These are phyloP conservation scores for Vaccinium darrowii DNA, from an alignment of 148 eudicot genomes.

Conservation along the genomic window DNA sequence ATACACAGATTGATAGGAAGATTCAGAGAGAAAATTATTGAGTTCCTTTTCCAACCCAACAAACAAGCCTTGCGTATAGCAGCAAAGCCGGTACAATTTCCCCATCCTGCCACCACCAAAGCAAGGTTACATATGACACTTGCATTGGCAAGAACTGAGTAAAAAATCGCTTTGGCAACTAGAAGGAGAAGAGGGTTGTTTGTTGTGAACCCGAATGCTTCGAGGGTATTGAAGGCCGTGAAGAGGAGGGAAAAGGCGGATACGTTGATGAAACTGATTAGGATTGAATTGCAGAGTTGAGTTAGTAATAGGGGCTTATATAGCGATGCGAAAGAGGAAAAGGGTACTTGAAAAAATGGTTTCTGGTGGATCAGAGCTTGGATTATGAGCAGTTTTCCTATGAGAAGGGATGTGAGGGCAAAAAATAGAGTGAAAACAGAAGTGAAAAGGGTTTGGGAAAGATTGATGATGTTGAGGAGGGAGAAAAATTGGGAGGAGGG, in stretches of 20 bases:
- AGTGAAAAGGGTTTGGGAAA: conserved; percentile 14
- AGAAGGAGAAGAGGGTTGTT: conserved; percentile 11
- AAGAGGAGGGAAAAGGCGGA: background rate
- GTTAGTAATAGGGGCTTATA: conserved; percentile 17
- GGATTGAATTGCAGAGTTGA: conserved; percentile 21
- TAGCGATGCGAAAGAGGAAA: conserved; percentile 8
- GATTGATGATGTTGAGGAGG: conserved; percentile 6
- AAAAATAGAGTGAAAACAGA: conserved; percentile 7
- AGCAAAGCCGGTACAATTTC: background rate
- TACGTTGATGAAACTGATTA: background rate
- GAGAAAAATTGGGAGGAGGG: background rate
- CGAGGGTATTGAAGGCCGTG: background rate
- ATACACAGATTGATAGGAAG: conserved; percentile 21
- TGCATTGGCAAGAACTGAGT: background rate
- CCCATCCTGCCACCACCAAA: conserved; percentile 18
- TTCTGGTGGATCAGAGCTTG: conserved; percentile 12
- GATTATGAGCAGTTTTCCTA: conserved; percentile 17
- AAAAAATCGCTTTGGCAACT: conserved; percentile 9
- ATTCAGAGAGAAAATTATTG: background rate
- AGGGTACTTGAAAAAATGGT: conserved; percentile 10
- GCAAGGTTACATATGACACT: conserved; percentile 20
- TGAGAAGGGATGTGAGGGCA: conserved; percentile 9
- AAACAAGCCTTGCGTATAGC: conserved; percentile 22
- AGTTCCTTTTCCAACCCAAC: conserved; percentile 16
- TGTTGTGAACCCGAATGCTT: background rate